These are phyloP conservation scores for Fraxinus americana DNA, from an alignment of 257 asterid genomes.

Conservation along the genomic window DNA sequence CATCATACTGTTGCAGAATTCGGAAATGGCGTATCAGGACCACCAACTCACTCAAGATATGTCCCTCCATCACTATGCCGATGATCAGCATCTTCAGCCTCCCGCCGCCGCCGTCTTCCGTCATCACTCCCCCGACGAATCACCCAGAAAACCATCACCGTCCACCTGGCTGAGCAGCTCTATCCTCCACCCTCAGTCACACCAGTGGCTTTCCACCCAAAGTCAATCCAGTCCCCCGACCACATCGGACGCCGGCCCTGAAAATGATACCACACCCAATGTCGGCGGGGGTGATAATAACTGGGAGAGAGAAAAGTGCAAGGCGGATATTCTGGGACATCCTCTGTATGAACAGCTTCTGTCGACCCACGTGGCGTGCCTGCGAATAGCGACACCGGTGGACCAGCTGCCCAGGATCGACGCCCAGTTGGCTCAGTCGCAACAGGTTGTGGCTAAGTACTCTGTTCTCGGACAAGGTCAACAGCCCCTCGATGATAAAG, in stretches of 20 bases:
- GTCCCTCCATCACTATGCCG: not conserved
- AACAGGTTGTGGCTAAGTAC: slow-evolving; percentile 86
- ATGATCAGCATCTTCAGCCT: not conserved
- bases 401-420: slow-evolving; percentile 98
- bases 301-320: slow-evolving; percentile 89
- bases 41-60: not conserved
- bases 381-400: slow-evolving; percentile 95
- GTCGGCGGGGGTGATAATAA: slow-evolving; percentile 32
- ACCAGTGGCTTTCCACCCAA: slow-evolving; percentile 14
- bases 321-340: slow-evolving; percentile 79
- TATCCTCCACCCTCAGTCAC: slow-evolving; percentile 6
- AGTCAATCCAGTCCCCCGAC: not conserved
- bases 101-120: not conserved
- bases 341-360: slow-evolving; percentile 84
- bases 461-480: slow-evolving; percentile 68
- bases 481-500: slow-evolving; percentile 66
- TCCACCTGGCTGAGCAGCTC: slow-evolving; percentile 3
- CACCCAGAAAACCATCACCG: not conserved
- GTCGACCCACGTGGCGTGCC: slow-evolving; percentile 90
- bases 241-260: not conserved
- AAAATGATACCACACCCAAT: not conserved
- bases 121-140: slow-evolving; percentile 3
- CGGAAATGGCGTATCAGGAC: not conserved
- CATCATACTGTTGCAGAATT: not conserved
- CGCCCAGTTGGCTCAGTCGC: slow-evolving; percentile 92